phyloP scores from a whole-genome alignment of 202 grass and related monocot species.

The Panicum hallii region DNA sequence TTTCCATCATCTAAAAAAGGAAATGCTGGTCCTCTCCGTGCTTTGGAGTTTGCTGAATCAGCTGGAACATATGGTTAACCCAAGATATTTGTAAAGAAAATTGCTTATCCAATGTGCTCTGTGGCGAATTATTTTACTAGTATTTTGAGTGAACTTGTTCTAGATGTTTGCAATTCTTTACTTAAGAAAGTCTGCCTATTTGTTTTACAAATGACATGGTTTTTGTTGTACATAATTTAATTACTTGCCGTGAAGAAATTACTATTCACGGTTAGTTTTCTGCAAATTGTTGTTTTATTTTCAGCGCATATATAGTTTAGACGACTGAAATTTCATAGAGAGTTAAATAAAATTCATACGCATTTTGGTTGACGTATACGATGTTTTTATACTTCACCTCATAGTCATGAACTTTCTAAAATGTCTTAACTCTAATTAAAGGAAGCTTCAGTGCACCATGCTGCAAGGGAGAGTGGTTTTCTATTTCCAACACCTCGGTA shows the following conservation, averaged over 20 bases:
- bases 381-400: no score
- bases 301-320: background rate
- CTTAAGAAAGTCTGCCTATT: background rate
- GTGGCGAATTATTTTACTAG: no score
- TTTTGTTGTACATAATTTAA: background rate
- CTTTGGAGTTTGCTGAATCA: background rate
- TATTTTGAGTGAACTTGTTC: no score
- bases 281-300: background rate
- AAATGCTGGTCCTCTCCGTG: background rate
- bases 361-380: no score
- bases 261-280: background rate
- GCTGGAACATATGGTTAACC: no score
- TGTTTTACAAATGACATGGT: background rate
- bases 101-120: no score
- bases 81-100: no score
- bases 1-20: no score
- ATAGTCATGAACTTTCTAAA: background rate
- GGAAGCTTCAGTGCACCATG: background rate
- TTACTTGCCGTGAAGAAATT: background rate
- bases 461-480: background rate
- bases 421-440: background rate
- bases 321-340: background rate
- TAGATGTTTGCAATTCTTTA: background rate
- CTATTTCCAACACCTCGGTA: background rate
- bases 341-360: no score